These are phyloP conservation scores for Nigrospora osmanthi DNA, from an alignment of 2,329 filamentous ascomycete species.

Conservation along the genomic window DNA sequence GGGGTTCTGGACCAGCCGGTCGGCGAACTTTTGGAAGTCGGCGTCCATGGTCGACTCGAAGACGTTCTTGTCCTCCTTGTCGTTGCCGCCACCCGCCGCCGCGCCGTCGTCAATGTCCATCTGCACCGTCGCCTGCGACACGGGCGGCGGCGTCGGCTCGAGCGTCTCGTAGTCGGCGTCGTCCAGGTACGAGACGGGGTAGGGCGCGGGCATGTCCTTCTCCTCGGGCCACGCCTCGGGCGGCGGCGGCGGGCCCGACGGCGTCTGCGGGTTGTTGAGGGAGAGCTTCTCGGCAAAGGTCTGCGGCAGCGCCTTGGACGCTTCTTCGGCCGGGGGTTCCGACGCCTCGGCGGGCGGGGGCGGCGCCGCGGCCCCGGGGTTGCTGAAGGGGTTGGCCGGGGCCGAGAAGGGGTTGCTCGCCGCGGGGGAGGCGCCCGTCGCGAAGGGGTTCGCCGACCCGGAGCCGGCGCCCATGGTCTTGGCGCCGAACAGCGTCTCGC, in stretches of 20 bases:
- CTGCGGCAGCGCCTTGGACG: slow-evolving; percentile 37
- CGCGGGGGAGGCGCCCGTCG: slow-evolving; percentile 30
- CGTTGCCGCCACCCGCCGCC: slow-evolving; percentile 18
- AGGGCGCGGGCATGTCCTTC: slow-evolving; percentile 59
- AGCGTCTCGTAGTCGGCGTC: slow-evolving; percentile 92
- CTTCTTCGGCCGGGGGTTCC: slow-evolving; percentile 24
- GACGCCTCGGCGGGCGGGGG: slow-evolving; percentile 7
- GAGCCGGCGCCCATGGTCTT: slow-evolving; percentile 32
- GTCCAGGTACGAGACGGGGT: slow-evolving; percentile 68
- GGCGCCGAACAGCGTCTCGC: slow-evolving; percentile 63
- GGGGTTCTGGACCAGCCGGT: slow-evolving; percentile 70
- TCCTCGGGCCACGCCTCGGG: slow-evolving; percentile 69
- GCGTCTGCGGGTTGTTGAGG: slow-evolving; percentile 49
- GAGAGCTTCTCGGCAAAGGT: slow-evolving; percentile 71
- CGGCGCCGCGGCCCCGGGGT: slow-evolving; percentile 12
- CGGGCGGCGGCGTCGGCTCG: slow-evolving; percentile 48
- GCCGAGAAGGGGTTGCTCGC: slow-evolving; percentile 54
- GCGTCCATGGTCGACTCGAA: slow-evolving; percentile 71
- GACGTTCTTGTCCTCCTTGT: slow-evolving; percentile 59
- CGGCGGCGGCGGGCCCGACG: slow-evolving; percentile 27
- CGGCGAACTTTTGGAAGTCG: slow-evolving; percentile 73
- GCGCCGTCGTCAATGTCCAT: slow-evolving; percentile 38
- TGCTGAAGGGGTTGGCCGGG: slow-evolving; percentile 39
- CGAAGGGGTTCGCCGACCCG: slow-evolving; percentile 52
- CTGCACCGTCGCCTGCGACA: slow-evolving; percentile 38